Evolutionary conservation across 371 early-diverging fungal genomes (phyloP).

Genomic region (Umbelopsis sp.): DNA sequence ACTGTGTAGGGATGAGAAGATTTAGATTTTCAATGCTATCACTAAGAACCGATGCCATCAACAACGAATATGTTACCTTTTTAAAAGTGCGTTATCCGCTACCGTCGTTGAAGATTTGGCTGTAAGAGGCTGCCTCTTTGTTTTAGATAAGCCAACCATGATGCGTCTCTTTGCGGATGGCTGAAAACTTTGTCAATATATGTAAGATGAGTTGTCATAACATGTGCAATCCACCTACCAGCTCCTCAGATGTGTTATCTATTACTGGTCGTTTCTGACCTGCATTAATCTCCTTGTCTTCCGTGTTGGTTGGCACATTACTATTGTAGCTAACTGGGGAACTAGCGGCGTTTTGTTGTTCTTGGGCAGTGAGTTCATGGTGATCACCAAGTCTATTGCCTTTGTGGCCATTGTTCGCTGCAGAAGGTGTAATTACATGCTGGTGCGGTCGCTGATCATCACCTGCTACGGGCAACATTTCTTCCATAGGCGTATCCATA

Average conservation of each 20-base stretch:
- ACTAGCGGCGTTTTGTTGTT: too few species aligned
- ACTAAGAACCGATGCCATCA: background rate
- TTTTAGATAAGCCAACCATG: background rate
- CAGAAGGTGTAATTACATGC: too few species aligned
- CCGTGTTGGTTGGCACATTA: too few species aligned
- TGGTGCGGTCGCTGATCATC: too few species aligned
- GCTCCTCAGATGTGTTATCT: background rate
- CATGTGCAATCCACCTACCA: background rate
- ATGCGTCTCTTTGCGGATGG: slow-evolving; percentile 2
- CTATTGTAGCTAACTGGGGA: too few species aligned
- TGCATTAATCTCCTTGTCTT: background rate
- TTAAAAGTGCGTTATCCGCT: background rate
- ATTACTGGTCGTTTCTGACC: background rate
- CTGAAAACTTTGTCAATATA: background rate
- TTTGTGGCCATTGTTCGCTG: too few species aligned
- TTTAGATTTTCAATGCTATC: background rate
- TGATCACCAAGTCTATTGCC: too few species aligned
- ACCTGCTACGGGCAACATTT: too few species aligned
- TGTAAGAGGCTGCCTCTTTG: background rate
- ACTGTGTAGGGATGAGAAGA: background rate
- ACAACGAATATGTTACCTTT: background rate
- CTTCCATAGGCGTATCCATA: background rate
- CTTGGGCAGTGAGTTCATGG: too few species aligned
- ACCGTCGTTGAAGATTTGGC: background rate
- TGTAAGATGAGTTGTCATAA: background rate